A percentile compares a stretch with the other conserved stretches of the same genome.
Conservation (phyloP, 2,329 filamentous ascomycete species). For the Xylaria digitata region DNA sequence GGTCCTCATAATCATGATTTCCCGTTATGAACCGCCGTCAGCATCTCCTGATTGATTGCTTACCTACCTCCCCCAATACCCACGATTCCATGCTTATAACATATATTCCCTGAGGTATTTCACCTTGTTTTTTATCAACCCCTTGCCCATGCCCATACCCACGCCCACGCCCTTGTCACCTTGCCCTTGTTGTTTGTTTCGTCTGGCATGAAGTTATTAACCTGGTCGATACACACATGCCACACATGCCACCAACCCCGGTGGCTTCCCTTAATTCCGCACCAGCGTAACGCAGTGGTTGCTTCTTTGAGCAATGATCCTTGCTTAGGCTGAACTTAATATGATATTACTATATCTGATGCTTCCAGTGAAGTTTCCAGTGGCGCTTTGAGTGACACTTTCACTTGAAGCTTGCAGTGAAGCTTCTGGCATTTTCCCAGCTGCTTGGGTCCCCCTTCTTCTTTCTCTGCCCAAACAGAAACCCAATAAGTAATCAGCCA, state of each 20-base stretch:
- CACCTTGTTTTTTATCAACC: background rate
- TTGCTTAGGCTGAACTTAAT: constrained; percentile 38
- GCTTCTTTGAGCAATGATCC: constrained; percentile 34
- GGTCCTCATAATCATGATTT: background rate
- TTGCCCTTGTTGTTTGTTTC: constrained; percentile 39
- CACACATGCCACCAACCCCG: background rate
- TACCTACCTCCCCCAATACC: background rate
- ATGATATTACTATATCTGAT: constrained; percentile 9
- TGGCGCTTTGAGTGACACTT: background rate
- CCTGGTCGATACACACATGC: constrained; percentile 23
- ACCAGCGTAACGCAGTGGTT: constrained; percentile 30
- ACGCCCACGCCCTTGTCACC: background rate
- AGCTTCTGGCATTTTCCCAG: constrained; percentile 20
- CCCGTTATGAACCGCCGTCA: background rate
- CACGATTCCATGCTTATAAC: background rate
- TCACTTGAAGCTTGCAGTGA: constrained; percentile 8
- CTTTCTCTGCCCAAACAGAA: constrained; percentile 15
- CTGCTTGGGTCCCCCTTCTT: constrained; percentile 12
- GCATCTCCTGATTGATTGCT: constrained; percentile 4
- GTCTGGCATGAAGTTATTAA: constrained; percentile 11
- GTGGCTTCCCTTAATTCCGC: constrained; percentile 26
- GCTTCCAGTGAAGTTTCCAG: background rate
- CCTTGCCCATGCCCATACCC: background rate
- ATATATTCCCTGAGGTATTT: background rate
- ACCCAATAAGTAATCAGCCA: background rate